phyloP scores from a whole-genome alignment of 1,284 basidiomycete genomes.

The Ganoderma leucocontextum region DNA sequence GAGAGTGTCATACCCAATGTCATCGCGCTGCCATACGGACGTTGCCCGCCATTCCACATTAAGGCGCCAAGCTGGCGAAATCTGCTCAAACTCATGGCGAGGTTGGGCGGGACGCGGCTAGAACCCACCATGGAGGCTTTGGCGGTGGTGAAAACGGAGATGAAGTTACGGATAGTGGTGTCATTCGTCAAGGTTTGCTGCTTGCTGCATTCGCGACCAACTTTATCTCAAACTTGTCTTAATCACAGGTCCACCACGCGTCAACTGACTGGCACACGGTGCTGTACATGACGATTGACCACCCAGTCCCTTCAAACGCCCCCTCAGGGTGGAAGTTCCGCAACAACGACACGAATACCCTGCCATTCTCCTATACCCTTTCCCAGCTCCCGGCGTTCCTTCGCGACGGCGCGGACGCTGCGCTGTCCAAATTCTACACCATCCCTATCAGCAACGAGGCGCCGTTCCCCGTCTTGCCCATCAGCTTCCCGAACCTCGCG shows the following conservation, averaged over 20 bases:
- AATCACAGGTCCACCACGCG: slow-evolving; percentile 60
- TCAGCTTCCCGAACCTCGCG: slow-evolving; percentile 76
- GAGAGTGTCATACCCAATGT: slow-evolving; percentile 68
- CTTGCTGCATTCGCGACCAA: background rate
- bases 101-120: slow-evolving; percentile 70
- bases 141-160: slow-evolving; percentile 60
- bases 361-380: slow-evolving; percentile 77
- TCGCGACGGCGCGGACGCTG: slow-evolving; percentile 66
- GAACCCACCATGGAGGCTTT: slow-evolving; percentile 75
- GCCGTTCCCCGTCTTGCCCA: slow-evolving; percentile 74
- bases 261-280: slow-evolving; percentile 74
- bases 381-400: slow-evolving; percentile 66
- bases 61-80: slow-evolving; percentile 78
- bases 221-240: background rate
- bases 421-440: slow-evolving; percentile 72
- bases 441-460: slow-evolving; percentile 65
- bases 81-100: slow-evolving; percentile 74
- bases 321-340: slow-evolving; percentile 57
- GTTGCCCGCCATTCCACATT: slow-evolving; percentile 71
- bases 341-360: slow-evolving; percentile 63
- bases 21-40: slow-evolving; percentile 73
- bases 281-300: slow-evolving; percentile 78
- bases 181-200: slow-evolving; percentile 73
- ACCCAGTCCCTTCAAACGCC: slow-evolving; percentile 58
- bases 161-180: slow-evolving; percentile 73